Evolutionary conservation across 1,284 basidiomycete genomes (phyloP), one percentile per base, ranked within the genome.

Genomic region (Moniliella sp.): DNA sequence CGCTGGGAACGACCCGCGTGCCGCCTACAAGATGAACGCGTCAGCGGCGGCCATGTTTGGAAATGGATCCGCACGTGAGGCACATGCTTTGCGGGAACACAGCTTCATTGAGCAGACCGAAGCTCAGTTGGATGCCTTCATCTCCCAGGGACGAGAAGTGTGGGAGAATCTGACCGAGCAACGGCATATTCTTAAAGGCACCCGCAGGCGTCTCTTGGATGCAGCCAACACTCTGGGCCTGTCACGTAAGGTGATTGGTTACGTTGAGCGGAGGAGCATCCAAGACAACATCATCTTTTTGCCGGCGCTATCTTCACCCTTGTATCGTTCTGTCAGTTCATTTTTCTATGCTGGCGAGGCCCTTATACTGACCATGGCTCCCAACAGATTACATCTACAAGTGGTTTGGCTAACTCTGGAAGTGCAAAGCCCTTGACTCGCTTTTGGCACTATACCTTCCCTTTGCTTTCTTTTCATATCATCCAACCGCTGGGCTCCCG

Each of bases 281-380:
- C 56, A 59, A 35, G 56, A 59, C 34, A 56, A 49, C 32, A 43
- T 56, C 31, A 46, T 59, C 28, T 57, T 59, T 31, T 46, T 40
- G 2, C 46, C 2, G 56, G 56, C 7, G 54, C 52, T 5, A 30
- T 54, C 14, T 48, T 54, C 4, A 59, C 56, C 1, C 38, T 59
- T 25, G 43, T 54, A 3, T 51, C 45, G 30, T 59, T 59, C 39
- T 59, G 45, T 48, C 11, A 19, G 27, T n/a, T 39, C 30, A 12
- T 25, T 25, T 1, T 30, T 26, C 13, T 17, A 8, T 4, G 25
- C 13, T 31, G 18, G 16, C 19, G 25, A 13, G 16, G 12, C 16
- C 8, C 13, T 14, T 12, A 16, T n/a, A 18, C 30, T 8, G 25
- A 33, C 10, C 18, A 18, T 27, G 18, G 27, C 4, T 11, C n/a